Evolutionary conservation across 345 rosid genomes (phyloP).

Genomic region (Physaria fendleri): DNA sequence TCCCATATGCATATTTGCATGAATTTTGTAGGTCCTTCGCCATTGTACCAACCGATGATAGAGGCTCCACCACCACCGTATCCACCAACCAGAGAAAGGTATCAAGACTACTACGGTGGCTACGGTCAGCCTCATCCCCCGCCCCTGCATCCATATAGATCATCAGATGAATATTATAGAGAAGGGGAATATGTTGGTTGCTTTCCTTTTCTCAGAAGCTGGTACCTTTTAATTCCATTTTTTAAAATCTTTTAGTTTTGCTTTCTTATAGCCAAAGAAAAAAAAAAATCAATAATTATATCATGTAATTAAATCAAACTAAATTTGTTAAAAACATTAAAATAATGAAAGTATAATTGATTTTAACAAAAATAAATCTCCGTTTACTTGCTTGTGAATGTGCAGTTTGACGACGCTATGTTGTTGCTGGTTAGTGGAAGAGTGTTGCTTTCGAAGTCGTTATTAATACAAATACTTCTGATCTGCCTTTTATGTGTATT

Average conservation of each 20-base stretch:
- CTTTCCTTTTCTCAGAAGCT: conserved; percentile 23
- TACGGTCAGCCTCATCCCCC: conserved; percentile 20
- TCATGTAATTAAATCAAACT: background rate
- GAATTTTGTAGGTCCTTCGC: conserved; percentile 10
- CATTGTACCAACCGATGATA: conserved; percentile 2
- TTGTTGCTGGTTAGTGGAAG: too few relatives aligned
- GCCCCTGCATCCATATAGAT: conserved; percentile 17
- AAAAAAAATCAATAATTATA: background rate
- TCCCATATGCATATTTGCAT: background rate
- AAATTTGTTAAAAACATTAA: background rate
- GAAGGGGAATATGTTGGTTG: conserved; percentile 26
- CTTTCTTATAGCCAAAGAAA: background rate
- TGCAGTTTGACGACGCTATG: too few relatives aligned
- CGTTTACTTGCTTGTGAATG: too few relatives aligned
- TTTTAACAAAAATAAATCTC: background rate
- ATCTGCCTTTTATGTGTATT: background rate
- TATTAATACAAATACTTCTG: background rate
- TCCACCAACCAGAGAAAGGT: conserved; percentile 18
- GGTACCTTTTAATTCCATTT: conserved; percentile 17
- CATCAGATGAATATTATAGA: conserved; percentile 22
- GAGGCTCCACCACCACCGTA: conserved; percentile 27
- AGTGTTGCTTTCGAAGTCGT: too few relatives aligned
- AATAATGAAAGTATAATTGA: background rate
- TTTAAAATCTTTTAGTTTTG: too few relatives aligned
- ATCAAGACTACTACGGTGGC: conserved; percentile 12